Percentiles rank a stretch among this genome's conserved stretches.
Conservation (phyloP, 2,329 filamentous ascomycete species). For the Botrytis fabae region DNA sequence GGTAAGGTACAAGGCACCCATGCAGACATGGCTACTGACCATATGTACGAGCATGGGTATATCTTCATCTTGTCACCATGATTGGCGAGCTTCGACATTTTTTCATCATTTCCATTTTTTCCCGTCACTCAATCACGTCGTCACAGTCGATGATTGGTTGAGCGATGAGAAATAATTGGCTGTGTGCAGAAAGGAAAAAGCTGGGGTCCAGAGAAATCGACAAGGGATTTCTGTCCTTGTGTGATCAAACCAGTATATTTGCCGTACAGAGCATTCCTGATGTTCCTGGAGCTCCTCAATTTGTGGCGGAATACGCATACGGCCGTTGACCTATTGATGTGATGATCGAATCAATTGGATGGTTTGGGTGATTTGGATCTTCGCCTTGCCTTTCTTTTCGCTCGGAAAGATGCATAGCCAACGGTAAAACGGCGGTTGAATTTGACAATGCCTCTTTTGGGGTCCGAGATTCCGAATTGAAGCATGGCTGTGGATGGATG, state of each 20-base stretch:
- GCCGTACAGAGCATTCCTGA: not conserved
- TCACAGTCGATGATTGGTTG: not conserved
- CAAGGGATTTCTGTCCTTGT: not conserved
- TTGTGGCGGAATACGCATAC: slow-evolving; percentile 4
- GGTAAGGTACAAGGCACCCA: slow-evolving; percentile 11
- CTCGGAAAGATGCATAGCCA: not conserved
- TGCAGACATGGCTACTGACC: slow-evolving; percentile 4
- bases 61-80: slow-evolving; percentile 2
- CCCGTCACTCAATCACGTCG: not conserved
- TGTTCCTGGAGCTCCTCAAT: not conserved
- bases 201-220: not conserved
- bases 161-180: not conserved
- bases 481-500: not conserved
- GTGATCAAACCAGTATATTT: slow-evolving; percentile 2
- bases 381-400: not conserved
- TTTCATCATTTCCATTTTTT: not conserved
- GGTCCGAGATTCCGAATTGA: not conserved
- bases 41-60: not conserved
- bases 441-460: not conserved
- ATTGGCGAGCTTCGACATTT: slow-evolving; percentile 2
- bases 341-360: not conserved
- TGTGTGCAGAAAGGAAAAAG: not conserved
- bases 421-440: not conserved
- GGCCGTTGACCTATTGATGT: not conserved
- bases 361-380: not conserved